Evolutionary conservation across 2,329 filamentous ascomycete species (phyloP), one percentile per base, ranked within the genome.

Genomic region (Apiospora pterosperma): DNA sequence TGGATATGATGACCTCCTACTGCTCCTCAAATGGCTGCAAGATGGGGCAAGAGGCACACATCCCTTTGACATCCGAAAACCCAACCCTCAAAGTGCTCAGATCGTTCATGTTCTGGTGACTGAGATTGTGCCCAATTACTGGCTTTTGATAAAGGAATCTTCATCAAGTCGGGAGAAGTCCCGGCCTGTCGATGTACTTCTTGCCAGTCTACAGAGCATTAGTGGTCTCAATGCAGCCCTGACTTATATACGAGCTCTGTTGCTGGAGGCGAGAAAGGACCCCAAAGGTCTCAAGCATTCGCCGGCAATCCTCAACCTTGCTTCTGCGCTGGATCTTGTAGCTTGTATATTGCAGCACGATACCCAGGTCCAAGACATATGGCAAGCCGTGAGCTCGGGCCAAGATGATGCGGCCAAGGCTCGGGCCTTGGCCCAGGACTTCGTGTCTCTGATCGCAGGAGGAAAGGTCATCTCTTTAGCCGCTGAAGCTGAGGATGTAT

Each of bases 51-150:
- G 72, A 48, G 66, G 65, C 38, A 70, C 69, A 1, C 66, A 67
- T 12, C 65, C 67, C 5, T 87, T 90, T 72, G 84, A 85, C 69
- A 83, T 95, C 61, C 80, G 82, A 55, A 76, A 81, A 3, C 89
- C 92, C 4, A 85, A 85, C 36, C 89, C 94, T 1, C 79, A 87
- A 66, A 86, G 88, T 64, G 88, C 92, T 23, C 91, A 93, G 70
- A 86, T 97, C 36, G 82, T 95, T 62, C 89, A 93, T 72, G 80
- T 87, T 3, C 79, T 99, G 39, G 88, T 96, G 65, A 89, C 85
- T 19, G 86, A 89, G 36, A 93, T 91, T 31, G 81, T 93, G 8
- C 91, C 92, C 1, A 92, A 94, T 73, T 97, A 95, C 77, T 98
- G 96, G 95, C 74, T 82, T 3, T 72, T 87, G 10, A 73, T 95